Base-by-base conservation (phyloP, 2,329 filamentous ascomycete genomes). In the Diplocarpon rosae region DNA sequence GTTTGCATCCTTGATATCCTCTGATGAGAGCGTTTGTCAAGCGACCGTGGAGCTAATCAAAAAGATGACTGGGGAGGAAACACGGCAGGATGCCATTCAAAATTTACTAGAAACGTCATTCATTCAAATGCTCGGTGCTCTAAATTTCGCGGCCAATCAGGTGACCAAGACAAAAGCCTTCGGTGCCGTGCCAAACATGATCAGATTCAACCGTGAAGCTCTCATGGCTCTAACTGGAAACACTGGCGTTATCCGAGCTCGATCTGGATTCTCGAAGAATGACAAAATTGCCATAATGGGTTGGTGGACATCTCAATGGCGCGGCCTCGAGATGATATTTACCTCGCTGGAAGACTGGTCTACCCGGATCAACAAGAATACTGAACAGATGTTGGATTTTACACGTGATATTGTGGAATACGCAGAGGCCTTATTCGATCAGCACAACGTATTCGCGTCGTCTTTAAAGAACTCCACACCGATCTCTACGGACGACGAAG, bases 371-470 rank as follows among this genome's bases (percentile, higher is more conserved):
- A 69, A 78, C 46, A 74, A 72, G 39, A 66, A 45, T 64, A 70
- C 45, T 63, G 42, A 51, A 15, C 70, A 77, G 43, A 89, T 98
- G 85, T 82, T 88, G 56, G 81, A 95, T 46, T 95, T 96, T 58
- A 95, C 89, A 60, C 81, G 92, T 53, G 87, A 95, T 59, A 85
- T 85, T 12, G 98, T 98, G 77, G 87, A 96, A 56, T 85, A 95
- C 59, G 89, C 90, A 0, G 85, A 94, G 58, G 74, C 76, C 30
- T 72, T 95, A 1, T 85, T 96, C 59, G 80, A 85, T 33, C 81
- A 95, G 55, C 92, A 93, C 61, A 81, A 80, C 40, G 75, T 95
- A 47, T 80, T 98, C 51, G 78, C 85, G 2, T 58, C 58, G 43
- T 64, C 68, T 5, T 41, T 59, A 27, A 44, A 42, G 45, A 66